A percentile compares a stretch with the other conserved stretches of the same genome.
phyloP scores from a whole-genome alignment of 2,329 filamentous ascomycete species.

The Hirsutella minnesotensis region DNA sequence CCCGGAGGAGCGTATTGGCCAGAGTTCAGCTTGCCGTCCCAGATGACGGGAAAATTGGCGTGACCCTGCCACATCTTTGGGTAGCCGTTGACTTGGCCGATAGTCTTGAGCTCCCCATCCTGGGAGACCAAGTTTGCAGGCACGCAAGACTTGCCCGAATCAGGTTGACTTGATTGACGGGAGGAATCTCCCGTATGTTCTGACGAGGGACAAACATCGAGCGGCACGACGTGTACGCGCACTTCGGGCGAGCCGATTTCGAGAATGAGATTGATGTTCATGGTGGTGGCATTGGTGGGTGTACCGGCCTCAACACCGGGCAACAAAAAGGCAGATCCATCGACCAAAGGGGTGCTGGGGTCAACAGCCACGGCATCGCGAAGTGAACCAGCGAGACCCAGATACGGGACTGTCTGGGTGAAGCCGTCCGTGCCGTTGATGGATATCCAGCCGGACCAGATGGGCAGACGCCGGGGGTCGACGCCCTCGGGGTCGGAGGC shows the following conservation, averaged over 20 bases:
- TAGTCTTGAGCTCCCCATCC: not conserved
- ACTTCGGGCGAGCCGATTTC: not conserved
- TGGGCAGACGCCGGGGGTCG: not conserved
- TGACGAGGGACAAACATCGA: not conserved
- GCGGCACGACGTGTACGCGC: not conserved
- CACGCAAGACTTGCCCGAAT: not conserved
- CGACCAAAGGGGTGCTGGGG: not conserved
- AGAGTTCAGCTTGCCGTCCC: conserved; percentile 1
- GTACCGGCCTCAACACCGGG: not conserved
- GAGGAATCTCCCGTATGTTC: too few relatives aligned
- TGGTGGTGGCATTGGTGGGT: not conserved
- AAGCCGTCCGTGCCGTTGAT: conserved; percentile 4
- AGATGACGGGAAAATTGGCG: not conserved
- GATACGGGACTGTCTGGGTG: conserved; percentile 5
- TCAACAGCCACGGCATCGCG: not conserved
- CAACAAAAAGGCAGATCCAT: not conserved
- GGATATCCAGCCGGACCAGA: conserved; percentile 7
- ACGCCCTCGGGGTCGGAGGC: conserved; percentile 1
- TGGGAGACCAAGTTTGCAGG: not conserved
- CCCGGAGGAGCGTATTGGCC: conserved; percentile 2
- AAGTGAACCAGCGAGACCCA: conserved; percentile 3
- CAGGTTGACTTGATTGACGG: not conserved
- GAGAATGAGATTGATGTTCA: not conserved
- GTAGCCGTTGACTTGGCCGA: conserved; percentile 2
- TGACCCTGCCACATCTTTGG: not conserved